Evolutionary conservation across 139 green algal species (phyloP).

Genomic region (Asterochloris erici): DNA sequence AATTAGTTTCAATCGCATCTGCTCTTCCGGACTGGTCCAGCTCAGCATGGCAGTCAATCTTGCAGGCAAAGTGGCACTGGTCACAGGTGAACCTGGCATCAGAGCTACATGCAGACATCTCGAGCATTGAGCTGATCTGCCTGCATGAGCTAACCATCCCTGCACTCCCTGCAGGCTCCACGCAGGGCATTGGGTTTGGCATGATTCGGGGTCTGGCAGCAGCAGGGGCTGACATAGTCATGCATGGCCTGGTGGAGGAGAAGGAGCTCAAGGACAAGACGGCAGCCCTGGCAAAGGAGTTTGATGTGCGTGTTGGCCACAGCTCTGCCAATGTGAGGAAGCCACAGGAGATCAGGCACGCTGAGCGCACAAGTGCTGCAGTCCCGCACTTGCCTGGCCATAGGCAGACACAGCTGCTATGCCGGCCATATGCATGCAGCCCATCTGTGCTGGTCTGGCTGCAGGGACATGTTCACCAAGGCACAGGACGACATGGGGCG

Average conservation of each 20-base stretch:
- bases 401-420: neutral
- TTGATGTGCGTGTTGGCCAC: constrained; percentile 29
- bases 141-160: no score
- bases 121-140: no score
- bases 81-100: no score
- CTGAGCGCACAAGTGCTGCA: no score
- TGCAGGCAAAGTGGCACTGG: no score
- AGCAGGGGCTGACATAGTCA: constrained; percentile 40
- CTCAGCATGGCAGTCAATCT: no score
- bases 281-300: constrained; percentile 22
- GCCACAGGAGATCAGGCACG: constrained; percentile 37
- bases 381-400: neutral
- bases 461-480: constrained; percentile 41
- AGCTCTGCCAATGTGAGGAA: constrained; percentile 34
- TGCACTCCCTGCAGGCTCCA: constrained; percentile 24
- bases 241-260: constrained; percentile 38
- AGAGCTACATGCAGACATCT: no score
- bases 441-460: neutral
- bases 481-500: constrained; percentile 33
- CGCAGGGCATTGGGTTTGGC: constrained; percentile 48
- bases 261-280: constrained; percentile 29
- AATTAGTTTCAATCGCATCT: no score
- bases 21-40: no score
- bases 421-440: neutral
- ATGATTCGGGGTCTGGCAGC: constrained; percentile 40